Base-by-base conservation (phyloP, 1,139 yeast species). In the Arxiozyma heterogenica region DNA sequence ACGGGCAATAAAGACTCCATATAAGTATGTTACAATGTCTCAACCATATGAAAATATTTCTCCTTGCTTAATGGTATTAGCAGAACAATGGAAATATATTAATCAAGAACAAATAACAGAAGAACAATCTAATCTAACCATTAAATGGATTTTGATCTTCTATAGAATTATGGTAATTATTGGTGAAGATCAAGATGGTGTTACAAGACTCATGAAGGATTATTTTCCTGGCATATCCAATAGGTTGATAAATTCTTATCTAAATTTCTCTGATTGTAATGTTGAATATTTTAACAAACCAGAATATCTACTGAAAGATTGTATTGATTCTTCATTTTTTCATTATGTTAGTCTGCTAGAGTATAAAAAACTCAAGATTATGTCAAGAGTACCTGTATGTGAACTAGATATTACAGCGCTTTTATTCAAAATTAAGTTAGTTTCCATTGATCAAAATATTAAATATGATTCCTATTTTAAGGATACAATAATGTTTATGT, bases 31-130 rank as follows among this genome's bases (percentile, higher is more conserved):
- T 53, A 98, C 91, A 64, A 64, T 75, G 55, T 75, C 87, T 1
- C 79, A 78, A 51, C 61, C 66, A 2, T 66, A 69, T 17, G 72
- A 70, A 8, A 59, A 67, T 20, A 64, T 84, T 18, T 86, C 95
- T 62, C 85, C 94, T 0, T 81, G 89, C 55, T 65, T 81, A 1
- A 77, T 86, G 46, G 81, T 86, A 0, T 64, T 89, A 5, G 68
- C 82, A 51, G 97, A 91, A 60, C 98, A 91, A 67, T 80, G 84
- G 70, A 75, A 78, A 54, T 86, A 77, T 64, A 77, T 81, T n/a
- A 73, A 73, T 3, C 66, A 72, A 25, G 59, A 30, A 8, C 45
- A 38, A n/a, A 22, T 41, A 9, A 30, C 20, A 15, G 34, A 63
- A 1, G 55, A 63, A 0, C 62, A 64, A 2, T 59, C 63, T 7